Conservation (phyloP, 1,139 yeast genomes). For the Geotrichum klebahnii region DNA sequence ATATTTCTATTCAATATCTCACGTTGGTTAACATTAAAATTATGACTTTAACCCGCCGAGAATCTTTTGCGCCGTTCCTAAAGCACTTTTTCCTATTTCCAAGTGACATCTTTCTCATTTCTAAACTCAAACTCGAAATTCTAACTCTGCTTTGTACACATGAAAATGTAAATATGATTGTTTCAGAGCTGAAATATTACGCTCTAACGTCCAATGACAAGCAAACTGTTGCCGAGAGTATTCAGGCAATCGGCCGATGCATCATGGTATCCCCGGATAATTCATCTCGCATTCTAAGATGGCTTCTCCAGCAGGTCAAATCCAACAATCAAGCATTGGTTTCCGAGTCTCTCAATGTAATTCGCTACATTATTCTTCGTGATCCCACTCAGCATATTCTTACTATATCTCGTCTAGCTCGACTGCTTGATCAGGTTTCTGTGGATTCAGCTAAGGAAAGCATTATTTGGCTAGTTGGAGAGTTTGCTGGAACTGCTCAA, state of each 20-base stretch:
- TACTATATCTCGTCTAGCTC: slow-evolving; percentile 45
- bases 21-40: slow-evolving; percentile 36
- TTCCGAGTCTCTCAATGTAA: slow-evolving; percentile 61
- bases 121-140: slow-evolving; percentile 59
- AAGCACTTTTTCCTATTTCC: slow-evolving; percentile 59
- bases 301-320: slow-evolving; percentile 47
- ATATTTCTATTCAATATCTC: slow-evolving; percentile 36
- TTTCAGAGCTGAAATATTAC: slow-evolving; percentile 67
- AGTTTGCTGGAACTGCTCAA: slow-evolving; percentile 51
- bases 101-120: slow-evolving; percentile 47
- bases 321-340: slow-evolving; percentile 39
- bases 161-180: slow-evolving; percentile 49
- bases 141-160: slow-evolving; percentile 56
- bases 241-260: slow-evolving; percentile 55
- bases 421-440: slow-evolving; percentile 27
- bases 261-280: slow-evolving; percentile 41
- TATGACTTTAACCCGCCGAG: slow-evolving; percentile 43
- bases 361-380: slow-evolving; percentile 69
- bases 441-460: slow-evolving; percentile 62
- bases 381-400: slow-evolving; percentile 46
- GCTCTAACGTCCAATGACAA: slow-evolving; percentile 45
- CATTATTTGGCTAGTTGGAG: slow-evolving; percentile 89
- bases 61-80: slow-evolving; percentile 47
- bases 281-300: slow-evolving; percentile 36
- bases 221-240: slow-evolving; percentile 50